A percentile compares a stretch with the other conserved stretches of the same genome.
These are phyloP conservation scores for Phaeosphaeria sp. DNA, from an alignment of 2,329 filamentous ascomycete species.

Conservation along the genomic window DNA sequence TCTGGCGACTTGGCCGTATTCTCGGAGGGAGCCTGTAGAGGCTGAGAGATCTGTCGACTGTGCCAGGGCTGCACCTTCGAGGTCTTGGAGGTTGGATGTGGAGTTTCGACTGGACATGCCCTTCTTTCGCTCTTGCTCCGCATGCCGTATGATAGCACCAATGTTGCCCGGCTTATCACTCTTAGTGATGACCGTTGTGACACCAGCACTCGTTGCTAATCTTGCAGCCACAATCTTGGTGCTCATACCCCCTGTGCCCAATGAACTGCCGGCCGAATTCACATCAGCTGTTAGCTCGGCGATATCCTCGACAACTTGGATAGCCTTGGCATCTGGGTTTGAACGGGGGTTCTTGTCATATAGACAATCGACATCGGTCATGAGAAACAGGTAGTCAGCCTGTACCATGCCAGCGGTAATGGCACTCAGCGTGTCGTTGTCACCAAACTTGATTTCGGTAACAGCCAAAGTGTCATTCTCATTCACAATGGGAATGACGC, in stretches of 20 bases:
- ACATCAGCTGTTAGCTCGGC: slow-evolving; percentile 83
- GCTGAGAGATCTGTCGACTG: slow-evolving; percentile 32
- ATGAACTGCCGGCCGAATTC: slow-evolving; percentile 82
- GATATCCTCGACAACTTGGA: slow-evolving; percentile 93
- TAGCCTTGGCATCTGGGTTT: slow-evolving; percentile 83
- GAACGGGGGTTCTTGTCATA: slow-evolving; percentile 75
- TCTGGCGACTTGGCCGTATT: slow-evolving; percentile 37
- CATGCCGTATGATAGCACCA: slow-evolving; percentile 80
- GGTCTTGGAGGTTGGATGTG: slow-evolving; percentile 37
- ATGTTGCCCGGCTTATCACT: slow-evolving; percentile 96
- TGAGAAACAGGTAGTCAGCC: slow-evolving; percentile 94
- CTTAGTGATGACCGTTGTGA: slow-evolving; percentile 93
- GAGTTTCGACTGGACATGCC: slow-evolving; percentile 37
- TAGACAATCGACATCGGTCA: slow-evolving; percentile 90
- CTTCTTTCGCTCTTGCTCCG: slow-evolving; percentile 66
- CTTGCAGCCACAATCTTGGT: slow-evolving; percentile 96
- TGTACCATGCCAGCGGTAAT: slow-evolving; percentile 77
- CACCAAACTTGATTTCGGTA: slow-evolving; percentile 99
- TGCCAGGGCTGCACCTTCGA: slow-evolving; percentile 29
- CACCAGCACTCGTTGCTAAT: slow-evolving; percentile 89
- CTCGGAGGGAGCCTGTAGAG: slow-evolving; percentile 29
- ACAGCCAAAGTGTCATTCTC: slow-evolving; percentile 98
- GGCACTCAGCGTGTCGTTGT: slow-evolving; percentile 82
- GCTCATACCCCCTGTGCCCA: slow-evolving; percentile 96
- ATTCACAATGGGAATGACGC: slow-evolving; percentile 97